Evolutionary conservation across 139 green algal species (phyloP), one percentile per base, ranked within the genome.

Genomic region (Chloropicon primus): DNA sequence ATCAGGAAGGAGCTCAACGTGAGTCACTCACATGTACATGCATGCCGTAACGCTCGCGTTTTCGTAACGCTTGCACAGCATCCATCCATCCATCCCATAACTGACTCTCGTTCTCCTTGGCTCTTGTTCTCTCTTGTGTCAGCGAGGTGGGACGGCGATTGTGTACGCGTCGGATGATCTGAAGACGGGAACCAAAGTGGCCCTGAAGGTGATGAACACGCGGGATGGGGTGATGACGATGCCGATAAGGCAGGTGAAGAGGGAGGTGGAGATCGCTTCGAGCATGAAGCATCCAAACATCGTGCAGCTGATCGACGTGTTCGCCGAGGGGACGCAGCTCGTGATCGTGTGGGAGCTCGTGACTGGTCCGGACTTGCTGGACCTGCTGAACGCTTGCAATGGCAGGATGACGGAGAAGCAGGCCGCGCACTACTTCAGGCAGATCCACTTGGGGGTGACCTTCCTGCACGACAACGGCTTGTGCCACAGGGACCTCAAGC

Each of bases 321-420:
- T 91, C 79, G 84, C 85, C 29, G 88, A 88, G 27, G 53, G 79
- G 17, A 25, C 88, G 78, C 10, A 1, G 10, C 24, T 78, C 24
- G 76, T 82, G 83, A 89, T 84, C n/a, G 80, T 84, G 85, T 96
- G 89, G 90, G 91, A 97, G 85, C 82, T 95, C 2, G 89, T 96
- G 25, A 27, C 76, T 1, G 92, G 92, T 0, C 82, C 85, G 1
- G 92, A 97, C 77, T 84, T 96, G 71, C 85, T 97, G 54, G 91
- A 97, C 79, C 80, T 91, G 24, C 79, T 97, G 10, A 97, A 97
- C 73, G 83, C 89, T 28, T 75, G 80, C 28, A 83, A 87, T 25
- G 86, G 86, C 0, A 74, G 84, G 1, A 77, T 97, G 82, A 28
- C 75, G 0, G 90, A 96, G 72, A 53, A 76, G 2, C 77, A 88